A percentile compares a stretch with the other conserved stretches of the same genome.
These are phyloP conservation scores for Geotrichum fermentans DNA, from an alignment of 1,139 yeast species.

Conservation along the genomic window DNA sequence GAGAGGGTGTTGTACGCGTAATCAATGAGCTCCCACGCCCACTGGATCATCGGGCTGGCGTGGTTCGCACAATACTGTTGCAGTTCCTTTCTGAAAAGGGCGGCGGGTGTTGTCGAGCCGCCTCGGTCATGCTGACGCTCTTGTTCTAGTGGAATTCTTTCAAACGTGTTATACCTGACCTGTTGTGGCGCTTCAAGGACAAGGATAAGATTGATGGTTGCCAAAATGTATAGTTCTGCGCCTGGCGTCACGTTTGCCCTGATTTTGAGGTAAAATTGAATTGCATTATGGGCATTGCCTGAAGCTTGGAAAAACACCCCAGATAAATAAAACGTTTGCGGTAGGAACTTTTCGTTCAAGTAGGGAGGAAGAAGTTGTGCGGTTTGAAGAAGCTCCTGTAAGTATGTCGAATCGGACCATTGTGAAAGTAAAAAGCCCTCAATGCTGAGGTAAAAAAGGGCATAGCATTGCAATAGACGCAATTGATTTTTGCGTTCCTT, in stretches of 20 bases:
- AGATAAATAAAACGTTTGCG: constrained; percentile 20
- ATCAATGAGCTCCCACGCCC: constrained; percentile 19
- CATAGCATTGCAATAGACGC: constrained; percentile 16
- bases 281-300: constrained; percentile 21
- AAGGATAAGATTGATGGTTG: constrained; percentile 17
- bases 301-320: constrained; percentile 21
- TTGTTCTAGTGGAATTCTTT: constrained; percentile 9
- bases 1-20: constrained; percentile 1
- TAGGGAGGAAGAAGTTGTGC: constrained; percentile 17
- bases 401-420: constrained; percentile 17
- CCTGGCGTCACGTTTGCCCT: constrained; percentile 11
- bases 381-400: constrained; percentile 17
- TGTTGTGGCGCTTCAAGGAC: constrained; percentile 19
- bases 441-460: constrained; percentile 14
- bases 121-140: constrained; percentile 1
- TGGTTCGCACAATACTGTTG: constrained; percentile 8
- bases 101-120: constrained; percentile 15
- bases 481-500: constrained; percentile 12
- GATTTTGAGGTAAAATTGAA: constrained; percentile 19
- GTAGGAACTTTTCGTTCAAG: constrained; percentile 16
- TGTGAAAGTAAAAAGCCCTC: constrained; percentile 17
- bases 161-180: constrained; percentile 15
- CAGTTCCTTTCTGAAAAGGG: constrained; percentile 10
- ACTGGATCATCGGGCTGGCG: constrained; percentile 17
- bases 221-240: constrained; percentile 18